These are phyloP conservation scores for Cucurbita maxima DNA, from an alignment of 306 rosid species.

Conservation along the genomic window DNA sequence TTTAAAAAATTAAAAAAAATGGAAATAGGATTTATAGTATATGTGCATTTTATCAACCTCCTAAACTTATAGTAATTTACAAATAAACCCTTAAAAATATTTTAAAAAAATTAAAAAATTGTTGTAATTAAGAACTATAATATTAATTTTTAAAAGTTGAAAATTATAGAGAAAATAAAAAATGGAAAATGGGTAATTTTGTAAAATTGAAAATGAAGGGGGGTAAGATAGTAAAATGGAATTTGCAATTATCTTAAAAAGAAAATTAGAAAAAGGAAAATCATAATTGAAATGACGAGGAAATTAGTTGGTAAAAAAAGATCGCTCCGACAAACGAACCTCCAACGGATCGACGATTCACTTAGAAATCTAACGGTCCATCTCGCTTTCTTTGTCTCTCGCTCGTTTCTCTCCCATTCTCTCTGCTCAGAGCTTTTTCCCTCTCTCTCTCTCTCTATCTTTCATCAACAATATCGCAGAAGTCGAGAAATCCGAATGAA, in stretches of 20 bases:
- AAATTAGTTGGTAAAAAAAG: constrained; percentile 11
- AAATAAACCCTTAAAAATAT: neutral
- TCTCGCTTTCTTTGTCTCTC: neutral
- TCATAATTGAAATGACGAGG: constrained; percentile 8
- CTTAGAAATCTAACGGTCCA: constrained; percentile 6
- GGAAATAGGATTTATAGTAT: neutral
- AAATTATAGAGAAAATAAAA: no score
- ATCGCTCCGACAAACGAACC: constrained; percentile 9
- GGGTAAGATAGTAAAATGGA: no score
- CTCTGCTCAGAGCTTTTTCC: constrained; percentile 2
- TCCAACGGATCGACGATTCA: constrained; percentile 8
- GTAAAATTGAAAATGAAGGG: no score
- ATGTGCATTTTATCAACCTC: neutral
- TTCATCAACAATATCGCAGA: constrained; percentile 8
- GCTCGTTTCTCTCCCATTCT: constrained; percentile 3
- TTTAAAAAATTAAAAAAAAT: neutral
- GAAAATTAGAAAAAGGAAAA: neutral
- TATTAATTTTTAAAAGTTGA: no score
- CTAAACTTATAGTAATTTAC: neutral
- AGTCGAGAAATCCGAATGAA: constrained; percentile 8
- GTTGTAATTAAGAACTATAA: no score
- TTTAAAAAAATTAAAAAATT: neutral
- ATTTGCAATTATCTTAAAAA: neutral
- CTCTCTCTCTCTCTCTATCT: neutral
- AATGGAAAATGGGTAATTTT: no score